A percentile compares a stretch with the other conserved stretches of the same genome.
These are phyloP conservation scores for Phialophora macrospora DNA, from an alignment of 2,329 filamentous ascomycete species.

Conservation along the genomic window DNA sequence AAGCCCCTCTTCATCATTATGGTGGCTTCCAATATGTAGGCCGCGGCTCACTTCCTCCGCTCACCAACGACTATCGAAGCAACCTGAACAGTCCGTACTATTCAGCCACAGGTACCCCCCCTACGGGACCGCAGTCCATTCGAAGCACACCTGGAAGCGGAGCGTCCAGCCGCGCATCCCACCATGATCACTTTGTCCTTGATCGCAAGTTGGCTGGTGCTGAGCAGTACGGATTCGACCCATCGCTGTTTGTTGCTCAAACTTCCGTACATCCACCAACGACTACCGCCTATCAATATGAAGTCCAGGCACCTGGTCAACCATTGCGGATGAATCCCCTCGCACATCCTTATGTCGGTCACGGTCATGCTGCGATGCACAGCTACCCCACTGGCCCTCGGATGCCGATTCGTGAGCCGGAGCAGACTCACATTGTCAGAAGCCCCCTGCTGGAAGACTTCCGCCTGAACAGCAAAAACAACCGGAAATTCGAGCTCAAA, in stretches of 20 bases:
- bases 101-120: conserved; percentile 52
- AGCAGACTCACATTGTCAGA: conserved; percentile 47
- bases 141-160: conserved; percentile 52
- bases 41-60: conserved; percentile 53
- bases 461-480: conserved; percentile 72
- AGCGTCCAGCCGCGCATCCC: conserved; percentile 45
- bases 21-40: conserved; percentile 50
- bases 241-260: conserved; percentile 24
- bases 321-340: conserved; percentile 44
- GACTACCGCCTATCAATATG: conserved; percentile 42
- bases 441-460: conserved; percentile 81
- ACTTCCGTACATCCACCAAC: conserved; percentile 40
- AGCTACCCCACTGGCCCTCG: conserved; percentile 21
- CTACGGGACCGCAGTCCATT: conserved; percentile 46
- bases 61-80: conserved; percentile 52
- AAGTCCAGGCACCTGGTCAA: conserved; percentile 43
- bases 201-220: conserved; percentile 57
- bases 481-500: conserved; percentile 78
- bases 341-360: conserved; percentile 46
- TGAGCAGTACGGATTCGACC: conserved; percentile 41
- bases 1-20: conserved; percentile 44
- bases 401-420: conserved; percentile 23
- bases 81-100: conserved; percentile 54
- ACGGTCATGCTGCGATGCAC: conserved; percentile 33
- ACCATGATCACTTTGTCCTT: conserved; percentile 52